A percentile compares a stretch with the other conserved stretches of the same genome.
These are phyloP conservation scores for Ogataea angusta DNA, from an alignment of 805 yeast species.

Conservation along the genomic window DNA sequence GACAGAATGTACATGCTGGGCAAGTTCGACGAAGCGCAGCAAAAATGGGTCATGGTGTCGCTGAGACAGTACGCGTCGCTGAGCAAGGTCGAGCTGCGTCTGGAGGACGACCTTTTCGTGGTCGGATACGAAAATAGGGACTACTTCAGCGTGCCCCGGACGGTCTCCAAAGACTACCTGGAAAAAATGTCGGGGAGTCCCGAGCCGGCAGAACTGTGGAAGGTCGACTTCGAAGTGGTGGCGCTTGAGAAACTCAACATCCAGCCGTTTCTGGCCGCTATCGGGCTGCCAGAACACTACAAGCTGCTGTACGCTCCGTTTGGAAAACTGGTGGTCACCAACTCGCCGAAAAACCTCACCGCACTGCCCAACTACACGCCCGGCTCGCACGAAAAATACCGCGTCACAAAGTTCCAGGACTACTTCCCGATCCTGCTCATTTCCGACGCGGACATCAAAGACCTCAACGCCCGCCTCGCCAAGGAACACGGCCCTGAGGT, in stretches of 20 bases:
- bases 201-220: conserved; percentile 24
- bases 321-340: conserved; percentile 26
- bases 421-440: conserved; percentile 26
- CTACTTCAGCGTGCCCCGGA: conserved; percentile 17
- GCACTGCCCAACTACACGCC: conserved; percentile 2
- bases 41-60: conserved; percentile 18
- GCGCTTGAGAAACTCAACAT: conserved; percentile 16
- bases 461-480: conserved; percentile 13
- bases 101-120: conserved; percentile 13
- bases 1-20: conserved; percentile 32
- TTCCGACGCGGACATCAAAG: conserved; percentile 20
- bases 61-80: conserved; percentile 23
- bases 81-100: conserved; percentile 10
- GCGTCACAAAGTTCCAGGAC: conserved; percentile 27
- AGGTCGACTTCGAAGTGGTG: conserved; percentile 20
- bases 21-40: conserved; percentile 9
- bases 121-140: conserved; percentile 10
- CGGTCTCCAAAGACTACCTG: conserved; percentile 10
- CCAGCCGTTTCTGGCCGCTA: conserved; percentile 8
- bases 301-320: conserved; percentile 20
- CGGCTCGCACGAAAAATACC: conserved; percentile 12
- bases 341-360: conserved; percentile 18
- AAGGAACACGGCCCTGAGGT: conserved; percentile 1
- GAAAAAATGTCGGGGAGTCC: conserved; percentile 1
- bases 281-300: conserved; percentile 14